Conservation (phyloP, 768 basidiomycete species). For the Chalciporus pseudorubinellus region DNA sequence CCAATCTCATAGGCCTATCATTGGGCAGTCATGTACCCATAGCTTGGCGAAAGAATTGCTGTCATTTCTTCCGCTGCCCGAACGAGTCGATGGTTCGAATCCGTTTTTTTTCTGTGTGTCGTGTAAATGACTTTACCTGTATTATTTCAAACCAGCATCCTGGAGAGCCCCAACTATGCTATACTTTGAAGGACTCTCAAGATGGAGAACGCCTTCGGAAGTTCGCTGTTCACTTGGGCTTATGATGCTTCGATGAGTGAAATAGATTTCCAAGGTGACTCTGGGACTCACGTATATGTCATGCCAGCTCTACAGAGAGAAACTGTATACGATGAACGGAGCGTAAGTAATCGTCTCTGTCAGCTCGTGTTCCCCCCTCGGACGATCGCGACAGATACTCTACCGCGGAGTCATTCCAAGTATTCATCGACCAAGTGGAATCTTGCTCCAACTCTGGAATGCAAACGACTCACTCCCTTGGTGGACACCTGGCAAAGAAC, state of each 20-base stretch:
- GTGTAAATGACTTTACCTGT: too few relatives aligned
- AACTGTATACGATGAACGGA: conserved; percentile 41
- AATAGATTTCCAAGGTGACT: background rate
- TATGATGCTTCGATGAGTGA: conserved; percentile 49
- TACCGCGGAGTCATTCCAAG: conserved; percentile 44
- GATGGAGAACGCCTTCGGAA: conserved; percentile 39
- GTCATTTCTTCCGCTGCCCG: conserved; percentile 31
- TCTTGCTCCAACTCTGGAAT: conserved; percentile 41
- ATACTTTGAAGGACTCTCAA: too few relatives aligned
- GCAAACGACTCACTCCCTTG: conserved; percentile 49
- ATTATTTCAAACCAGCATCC: too few relatives aligned
- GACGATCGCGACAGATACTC: conserved; percentile 34
- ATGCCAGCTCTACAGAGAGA: too few relatives aligned
- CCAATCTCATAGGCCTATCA: conserved; percentile 41
- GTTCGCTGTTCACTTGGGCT: conserved; percentile 54
- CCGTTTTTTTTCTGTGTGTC: too few relatives aligned
- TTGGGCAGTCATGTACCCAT: conserved; percentile 51
- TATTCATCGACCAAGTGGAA: conserved; percentile 49
- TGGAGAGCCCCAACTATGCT: too few relatives aligned
- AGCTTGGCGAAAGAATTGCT: conserved; percentile 44
- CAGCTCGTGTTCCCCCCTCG: background rate
- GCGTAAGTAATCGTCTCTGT: conserved; percentile 26
- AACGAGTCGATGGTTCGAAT: too few relatives aligned
- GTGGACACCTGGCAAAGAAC: conserved; percentile 33
- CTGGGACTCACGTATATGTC: too few relatives aligned